These are phyloP conservation scores for Cyberlindnera nakhonratchasimensis DNA, from an alignment of 805 yeast genomes.

Conservation along the genomic window DNA sequence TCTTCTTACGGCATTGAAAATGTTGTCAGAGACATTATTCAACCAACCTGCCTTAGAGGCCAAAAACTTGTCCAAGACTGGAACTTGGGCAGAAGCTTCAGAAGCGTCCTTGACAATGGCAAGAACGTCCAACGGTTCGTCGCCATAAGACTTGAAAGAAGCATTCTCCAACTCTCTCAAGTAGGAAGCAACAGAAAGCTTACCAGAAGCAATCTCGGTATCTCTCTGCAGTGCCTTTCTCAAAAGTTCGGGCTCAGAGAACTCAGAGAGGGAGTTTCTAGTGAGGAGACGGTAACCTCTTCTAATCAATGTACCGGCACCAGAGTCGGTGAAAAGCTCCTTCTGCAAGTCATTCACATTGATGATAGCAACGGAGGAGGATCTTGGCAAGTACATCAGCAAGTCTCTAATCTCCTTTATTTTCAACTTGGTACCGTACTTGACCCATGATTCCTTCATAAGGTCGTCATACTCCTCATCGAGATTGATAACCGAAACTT, in stretches of 20 bases:
- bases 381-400: constrained; percentile 90
- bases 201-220: constrained; percentile 66
- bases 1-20: constrained; percentile 75
- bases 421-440: constrained; percentile 96
- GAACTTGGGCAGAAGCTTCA: constrained; percentile 39
- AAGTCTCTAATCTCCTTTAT: constrained; percentile 95
- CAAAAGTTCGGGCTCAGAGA: constrained; percentile 68
- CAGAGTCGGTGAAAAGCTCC: constrained; percentile 96
- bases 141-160: constrained; percentile 79
- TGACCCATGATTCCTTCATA: constrained; percentile 95
- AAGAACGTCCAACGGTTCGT: constrained; percentile 91
- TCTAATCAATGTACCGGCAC: constrained; percentile 98
- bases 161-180: constrained; percentile 63
- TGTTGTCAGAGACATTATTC: constrained; percentile 93
- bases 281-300: constrained; percentile 88
- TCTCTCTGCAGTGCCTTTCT: constrained; percentile 76
- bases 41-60: constrained; percentile 94
- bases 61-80: constrained; percentile 79
- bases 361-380: constrained; percentile 96
- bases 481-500: constrained; percentile 82
- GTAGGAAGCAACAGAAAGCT: constrained; percentile 75
- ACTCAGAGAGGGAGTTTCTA: constrained; percentile 65
- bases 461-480: constrained; percentile 94
- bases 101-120: constrained; percentile 69
- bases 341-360: constrained; percentile 93